Base-by-base conservation (phyloP, 768 basidiomycete species). In the Phlegmacium glaucopus region DNA sequence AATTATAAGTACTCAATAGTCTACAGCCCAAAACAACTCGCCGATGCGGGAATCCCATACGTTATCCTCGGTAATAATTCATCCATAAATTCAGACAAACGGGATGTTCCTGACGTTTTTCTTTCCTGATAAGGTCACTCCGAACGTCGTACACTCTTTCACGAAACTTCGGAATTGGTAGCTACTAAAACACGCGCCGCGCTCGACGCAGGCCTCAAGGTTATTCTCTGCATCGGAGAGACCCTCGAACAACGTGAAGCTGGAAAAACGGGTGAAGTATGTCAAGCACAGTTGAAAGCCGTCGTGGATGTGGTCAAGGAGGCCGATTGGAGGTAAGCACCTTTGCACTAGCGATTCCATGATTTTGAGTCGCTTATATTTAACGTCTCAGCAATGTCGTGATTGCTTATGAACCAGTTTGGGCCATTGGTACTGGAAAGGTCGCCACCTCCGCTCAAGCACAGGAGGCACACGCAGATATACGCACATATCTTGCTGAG, bases 401-500 rank as follows among this genome's bases (percentile, higher is more conserved):
- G 48, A 78, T 99, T 59, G 96, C 96, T 15, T 99, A 94, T 67
- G 92, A 95, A 67, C 91, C 94, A 36, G 91, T 98, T 13, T 98
- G 96, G 95, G 95, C 96, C 28, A 98, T 98, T 65, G 96, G 96
- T 38, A 97, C 95, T 10, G 95, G 95, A 53, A 95, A 89, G 66
- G 94, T 96, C 44, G 95, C 95, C 38, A 90, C 90, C 27, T 74
- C 89, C 1, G 75, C 74, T n/a, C 89, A 97, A 72, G 96, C 96
- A 1, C 95, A 98, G 69, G 88, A 94, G 35, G 83, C 90, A 2
- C 96, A 99, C 61, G 79, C 77, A 32, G 81, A 86, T 50, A 85
- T 94, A 59, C 89, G 96, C 56, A 58, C 71, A 9, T 96, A 82
- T 72, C 72, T 98, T 55, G 61, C 73, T 37, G 73, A 67, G 51